A percentile compares a stretch with the other conserved stretches of the same genome.
These are phyloP conservation scores for Alternaria rosae DNA, from an alignment of 2,329 filamentous ascomycete genomes.

Conservation along the genomic window DNA sequence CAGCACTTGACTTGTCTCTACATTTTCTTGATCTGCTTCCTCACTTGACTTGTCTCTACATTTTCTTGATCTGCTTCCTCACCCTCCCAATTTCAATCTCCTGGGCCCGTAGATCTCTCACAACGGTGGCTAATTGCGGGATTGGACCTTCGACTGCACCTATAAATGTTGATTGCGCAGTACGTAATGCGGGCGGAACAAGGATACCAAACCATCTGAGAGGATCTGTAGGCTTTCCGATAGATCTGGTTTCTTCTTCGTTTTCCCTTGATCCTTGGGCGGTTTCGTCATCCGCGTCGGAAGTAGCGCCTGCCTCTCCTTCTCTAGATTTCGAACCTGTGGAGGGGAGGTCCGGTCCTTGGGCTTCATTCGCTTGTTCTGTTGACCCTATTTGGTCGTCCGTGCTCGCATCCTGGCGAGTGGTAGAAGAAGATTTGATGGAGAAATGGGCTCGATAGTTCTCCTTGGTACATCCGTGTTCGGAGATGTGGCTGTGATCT, in stretches of 20 bases:
- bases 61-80: conserved; percentile 56
- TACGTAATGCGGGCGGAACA: conserved; percentile 57
- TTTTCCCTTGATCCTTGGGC: background rate
- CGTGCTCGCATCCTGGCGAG: background rate
- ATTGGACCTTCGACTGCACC: conserved; percentile 65
- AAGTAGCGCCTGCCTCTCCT: background rate
- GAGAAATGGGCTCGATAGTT: conserved; percentile 6
- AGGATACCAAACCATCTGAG: conserved; percentile 64
- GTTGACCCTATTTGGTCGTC: background rate
- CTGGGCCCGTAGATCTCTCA: conserved; percentile 66
- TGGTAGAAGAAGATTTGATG: background rate
- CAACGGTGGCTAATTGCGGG: conserved; percentile 64
- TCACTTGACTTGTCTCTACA: conserved; percentile 23
- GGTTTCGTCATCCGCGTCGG: background rate
- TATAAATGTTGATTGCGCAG: conserved; percentile 67
- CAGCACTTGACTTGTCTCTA: conserved; percentile 4
- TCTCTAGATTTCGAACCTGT: background rate
- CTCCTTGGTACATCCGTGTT: conserved; percentile 20
- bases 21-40: conserved; percentile 56
- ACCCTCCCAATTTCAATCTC: conserved; percentile 72
- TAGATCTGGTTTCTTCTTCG: conserved; percentile 2
- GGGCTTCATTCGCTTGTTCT: background rate
- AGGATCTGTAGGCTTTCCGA: conserved; percentile 57
- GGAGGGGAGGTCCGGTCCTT: background rate
- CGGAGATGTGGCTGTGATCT: background rate